Conservation (phyloP, 2,329 filamentous ascomycete species). For the Ophiostoma pallidulum region DNA sequence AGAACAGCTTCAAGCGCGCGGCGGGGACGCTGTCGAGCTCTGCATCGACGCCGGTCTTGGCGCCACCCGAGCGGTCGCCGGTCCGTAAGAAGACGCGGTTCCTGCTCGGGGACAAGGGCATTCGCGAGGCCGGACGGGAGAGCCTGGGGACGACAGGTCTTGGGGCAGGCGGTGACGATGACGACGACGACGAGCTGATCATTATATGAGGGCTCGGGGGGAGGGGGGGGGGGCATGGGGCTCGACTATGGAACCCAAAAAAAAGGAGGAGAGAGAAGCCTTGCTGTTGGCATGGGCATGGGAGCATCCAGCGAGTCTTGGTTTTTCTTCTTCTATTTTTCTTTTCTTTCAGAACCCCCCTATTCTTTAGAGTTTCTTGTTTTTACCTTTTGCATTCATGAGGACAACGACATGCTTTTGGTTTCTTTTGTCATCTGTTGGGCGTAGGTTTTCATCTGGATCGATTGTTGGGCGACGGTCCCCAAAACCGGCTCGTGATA, state of each 20-base stretch:
- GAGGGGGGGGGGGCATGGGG: neutral
- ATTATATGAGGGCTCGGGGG: constrained; percentile 29
- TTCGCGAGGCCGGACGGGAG: constrained; percentile 66
- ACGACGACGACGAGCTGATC: constrained; percentile 43
- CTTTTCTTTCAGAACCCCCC: no score
- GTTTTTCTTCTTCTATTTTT: no score
- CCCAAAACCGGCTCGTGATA: no score
- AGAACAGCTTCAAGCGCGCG: neutral
- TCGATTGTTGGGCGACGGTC: no score
- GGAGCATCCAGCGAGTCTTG: no score
- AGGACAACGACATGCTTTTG: neutral
- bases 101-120: constrained; percentile 65
- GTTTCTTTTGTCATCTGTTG: no score
- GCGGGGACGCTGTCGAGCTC: constrained; percentile 4
- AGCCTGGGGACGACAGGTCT: constrained; percentile 45
- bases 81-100: constrained; percentile 70
- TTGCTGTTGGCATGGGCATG: no score
- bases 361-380: no score
- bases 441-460: no score
- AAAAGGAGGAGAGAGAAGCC: no score
- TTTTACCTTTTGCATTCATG: neutral
- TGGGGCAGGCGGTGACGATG: constrained; percentile 22
- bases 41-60: constrained; percentile 3
- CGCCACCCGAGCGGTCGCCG: constrained; percentile 31
- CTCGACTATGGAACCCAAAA: neutral